Percentiles rank a stretch among this genome's conserved stretches.
Evolutionary conservation across 2,329 filamentous ascomycete species (phyloP).

Genomic region (Trichoderma guizhouense): DNA sequence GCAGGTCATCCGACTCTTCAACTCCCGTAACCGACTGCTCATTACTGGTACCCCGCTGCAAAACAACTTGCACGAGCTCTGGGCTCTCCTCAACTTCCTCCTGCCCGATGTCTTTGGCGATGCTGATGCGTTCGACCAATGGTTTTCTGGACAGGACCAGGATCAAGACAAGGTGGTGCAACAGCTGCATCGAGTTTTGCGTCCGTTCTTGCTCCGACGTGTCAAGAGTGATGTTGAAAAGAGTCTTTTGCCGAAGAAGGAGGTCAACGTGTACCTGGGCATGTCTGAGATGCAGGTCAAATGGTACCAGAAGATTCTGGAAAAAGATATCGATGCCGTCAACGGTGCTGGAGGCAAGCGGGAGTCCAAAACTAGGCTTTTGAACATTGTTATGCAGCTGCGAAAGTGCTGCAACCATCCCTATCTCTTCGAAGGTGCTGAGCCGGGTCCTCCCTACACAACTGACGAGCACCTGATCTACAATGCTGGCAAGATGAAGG

Average conservation of each 20-base stretch:
- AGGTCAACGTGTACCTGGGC: constrained; percentile 92
- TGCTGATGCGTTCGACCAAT: constrained; percentile 93
- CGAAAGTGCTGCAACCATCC: constrained; percentile 99
- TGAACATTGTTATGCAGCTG: constrained; percentile 99
- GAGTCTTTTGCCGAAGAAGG: constrained; percentile 94
- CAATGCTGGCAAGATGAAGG: constrained; percentile 96
- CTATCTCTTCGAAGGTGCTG: constrained; percentile 95
- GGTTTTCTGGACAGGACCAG: constrained; percentile 87
- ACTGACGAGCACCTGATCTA: constrained; percentile 93
- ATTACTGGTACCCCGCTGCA: constrained; percentile 97
- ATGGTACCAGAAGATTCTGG: constrained; percentile 98
- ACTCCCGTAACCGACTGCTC: constrained; percentile 88
- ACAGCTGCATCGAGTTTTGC: constrained; percentile 87
- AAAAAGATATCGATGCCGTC: constrained; percentile 98
- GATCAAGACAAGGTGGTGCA: constrained; percentile 96
- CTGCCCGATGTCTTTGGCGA: constrained; percentile 98
- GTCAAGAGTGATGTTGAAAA: constrained; percentile 99
- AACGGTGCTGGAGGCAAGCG: constrained; percentile 95
- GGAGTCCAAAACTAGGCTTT: constrained; percentile 91
- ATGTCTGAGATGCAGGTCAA: constrained; percentile 99
- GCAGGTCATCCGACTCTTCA: constrained; percentile 94
- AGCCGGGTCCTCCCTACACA: constrained; percentile 95
- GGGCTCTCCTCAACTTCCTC: constrained; percentile 95
- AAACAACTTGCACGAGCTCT: constrained; percentile 96
- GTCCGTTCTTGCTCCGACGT: constrained; percentile 89